These are phyloP conservation scores for Clarireedia homoeocarpa DNA, from an alignment of 2,329 filamentous ascomycete genomes.

Conservation along the genomic window DNA sequence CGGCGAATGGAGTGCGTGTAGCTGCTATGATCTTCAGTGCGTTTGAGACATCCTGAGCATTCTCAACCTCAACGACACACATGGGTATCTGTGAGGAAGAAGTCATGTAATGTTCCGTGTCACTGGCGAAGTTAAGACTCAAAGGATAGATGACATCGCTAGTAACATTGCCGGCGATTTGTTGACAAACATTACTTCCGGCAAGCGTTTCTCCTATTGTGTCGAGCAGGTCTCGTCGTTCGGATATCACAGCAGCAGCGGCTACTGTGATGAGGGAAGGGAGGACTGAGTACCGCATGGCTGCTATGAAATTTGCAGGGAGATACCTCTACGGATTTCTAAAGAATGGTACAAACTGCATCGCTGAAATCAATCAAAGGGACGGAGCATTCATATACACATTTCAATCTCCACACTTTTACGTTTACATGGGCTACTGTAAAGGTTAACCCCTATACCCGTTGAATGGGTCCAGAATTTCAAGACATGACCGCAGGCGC, in stretches of 20 bases:
- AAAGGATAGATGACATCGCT: background rate
- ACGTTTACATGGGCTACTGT: too few species aligned
- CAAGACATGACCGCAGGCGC: too few species aligned
- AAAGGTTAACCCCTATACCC: too few species aligned
- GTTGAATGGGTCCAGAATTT: too few species aligned
- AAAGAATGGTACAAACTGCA: background rate
- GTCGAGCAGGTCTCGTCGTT: background rate
- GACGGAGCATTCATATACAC: too few species aligned
- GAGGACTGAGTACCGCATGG: background rate
- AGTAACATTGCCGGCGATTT: background rate
- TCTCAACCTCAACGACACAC: conserved; percentile 25
- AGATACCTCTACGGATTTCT: background rate
- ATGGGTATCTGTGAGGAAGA: conserved; percentile 23
- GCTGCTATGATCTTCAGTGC: conserved; percentile 22
- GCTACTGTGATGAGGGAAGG: background rate
- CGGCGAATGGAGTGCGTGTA: conserved; percentile 27
- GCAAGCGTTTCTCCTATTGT: background rate
- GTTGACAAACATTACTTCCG: conserved; percentile 2
- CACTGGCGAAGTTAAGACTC: conserved; percentile 6
- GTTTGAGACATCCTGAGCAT: conserved; percentile 20
- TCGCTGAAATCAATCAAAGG: too few species aligned
- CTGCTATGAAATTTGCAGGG: background rate
- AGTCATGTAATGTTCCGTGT: conserved; percentile 24
- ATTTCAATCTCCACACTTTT: too few species aligned
- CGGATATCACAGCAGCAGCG: background rate